Conservation (phyloP, 768 basidiomycete species). For the Termitomyces sp. region DNA sequence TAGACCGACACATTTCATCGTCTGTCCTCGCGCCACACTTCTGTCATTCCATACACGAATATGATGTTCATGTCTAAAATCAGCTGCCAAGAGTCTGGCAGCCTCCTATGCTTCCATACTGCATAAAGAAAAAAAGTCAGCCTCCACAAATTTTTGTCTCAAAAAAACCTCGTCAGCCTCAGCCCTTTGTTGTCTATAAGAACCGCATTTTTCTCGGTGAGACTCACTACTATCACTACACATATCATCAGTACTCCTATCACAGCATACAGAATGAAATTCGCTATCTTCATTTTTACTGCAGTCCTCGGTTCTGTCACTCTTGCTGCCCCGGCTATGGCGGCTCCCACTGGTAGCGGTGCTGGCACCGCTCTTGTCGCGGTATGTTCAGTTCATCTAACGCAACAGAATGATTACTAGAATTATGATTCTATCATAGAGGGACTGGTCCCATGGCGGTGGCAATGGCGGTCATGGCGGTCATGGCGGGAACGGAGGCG, state of each 20-base stretch:
- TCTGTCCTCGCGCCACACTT: neutral
- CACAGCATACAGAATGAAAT: conserved; percentile 2
- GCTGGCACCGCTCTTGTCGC: neutral
- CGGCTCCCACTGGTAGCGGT: conserved; percentile 2
- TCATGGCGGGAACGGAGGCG: neutral
- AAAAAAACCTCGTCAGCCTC: neutral
- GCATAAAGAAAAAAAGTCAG: neutral
- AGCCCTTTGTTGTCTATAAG: neutral
- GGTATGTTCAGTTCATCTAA: neutral
- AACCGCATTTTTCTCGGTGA: neutral
- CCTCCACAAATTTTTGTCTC: neutral
- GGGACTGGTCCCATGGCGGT: neutral
- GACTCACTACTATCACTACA: neutral
- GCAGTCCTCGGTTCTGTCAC: conserved; percentile 1
- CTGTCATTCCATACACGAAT: neutral
- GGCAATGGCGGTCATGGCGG: conserved; percentile 1
- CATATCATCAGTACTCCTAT: neutral
- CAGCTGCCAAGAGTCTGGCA: neutral
- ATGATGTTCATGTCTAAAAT: neutral
- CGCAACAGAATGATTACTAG: neutral
- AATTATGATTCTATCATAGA: neutral
- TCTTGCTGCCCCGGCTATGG: conserved; percentile 2
- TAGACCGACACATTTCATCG: neutral
- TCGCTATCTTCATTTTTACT: conserved; percentile 4
- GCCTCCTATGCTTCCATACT: neutral